phyloP scores from a whole-genome alignment of 768 basidiomycete species.

The Suillus subluteus region DNA sequence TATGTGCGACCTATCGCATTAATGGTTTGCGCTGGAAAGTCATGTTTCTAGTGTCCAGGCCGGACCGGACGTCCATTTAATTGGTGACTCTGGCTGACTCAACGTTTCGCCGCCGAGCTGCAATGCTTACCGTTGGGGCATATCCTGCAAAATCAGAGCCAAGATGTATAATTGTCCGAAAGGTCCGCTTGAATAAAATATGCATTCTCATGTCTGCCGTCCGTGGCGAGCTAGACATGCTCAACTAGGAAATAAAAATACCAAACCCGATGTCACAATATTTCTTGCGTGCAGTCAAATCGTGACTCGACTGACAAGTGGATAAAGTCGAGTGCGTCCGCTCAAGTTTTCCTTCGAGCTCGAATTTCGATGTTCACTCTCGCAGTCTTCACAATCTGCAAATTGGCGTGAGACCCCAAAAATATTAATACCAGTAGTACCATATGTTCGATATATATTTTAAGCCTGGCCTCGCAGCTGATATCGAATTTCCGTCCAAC shows the following conservation, averaged over 20 bases:
- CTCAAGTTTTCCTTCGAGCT: background rate
- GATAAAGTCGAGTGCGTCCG: background rate
- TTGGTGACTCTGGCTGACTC: background rate
- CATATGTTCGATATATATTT: background rate
- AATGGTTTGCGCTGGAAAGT: background rate
- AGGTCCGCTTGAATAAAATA: constrained; percentile 3
- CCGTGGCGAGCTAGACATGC: background rate
- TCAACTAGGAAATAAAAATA: background rate
- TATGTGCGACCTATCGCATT: background rate
- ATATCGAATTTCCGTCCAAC: background rate
- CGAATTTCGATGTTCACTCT: background rate
- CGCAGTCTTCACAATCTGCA: background rate
- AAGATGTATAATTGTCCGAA: background rate
- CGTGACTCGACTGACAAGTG: background rate
- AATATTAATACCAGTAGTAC: background rate
- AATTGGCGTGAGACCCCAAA: constrained; percentile 1
- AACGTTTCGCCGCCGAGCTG: background rate
- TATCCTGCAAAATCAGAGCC: background rate
- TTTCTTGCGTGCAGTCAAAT: background rate
- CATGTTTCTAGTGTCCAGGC: background rate
- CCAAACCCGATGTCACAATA: background rate
- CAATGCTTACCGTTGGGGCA: background rate
- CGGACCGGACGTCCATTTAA: background rate
- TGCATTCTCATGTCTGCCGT: background rate
- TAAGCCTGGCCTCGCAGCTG: background rate